phyloP scores from a whole-genome alignment of 176 grass and related monocot genomes.

The Rhynchospora pubera region DNA sequence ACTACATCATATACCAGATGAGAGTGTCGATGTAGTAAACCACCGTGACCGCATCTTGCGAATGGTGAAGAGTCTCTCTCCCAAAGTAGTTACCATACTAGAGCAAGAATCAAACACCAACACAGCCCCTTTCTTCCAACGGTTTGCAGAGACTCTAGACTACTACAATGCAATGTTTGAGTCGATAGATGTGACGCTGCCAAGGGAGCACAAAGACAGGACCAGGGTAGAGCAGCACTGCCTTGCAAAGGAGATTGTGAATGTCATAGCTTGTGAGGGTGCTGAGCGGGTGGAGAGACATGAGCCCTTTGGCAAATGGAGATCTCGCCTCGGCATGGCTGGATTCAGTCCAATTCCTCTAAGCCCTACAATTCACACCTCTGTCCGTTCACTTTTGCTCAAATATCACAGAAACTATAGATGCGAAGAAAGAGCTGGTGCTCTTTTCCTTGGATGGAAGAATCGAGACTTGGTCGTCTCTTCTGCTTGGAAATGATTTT shows the following conservation, averaged over 20 bases:
- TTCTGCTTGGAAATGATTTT: slow-evolving; percentile 21
- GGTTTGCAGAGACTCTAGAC: slow-evolving; percentile 74
- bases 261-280: slow-evolving; percentile 80
- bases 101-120: slow-evolving; percentile 95
- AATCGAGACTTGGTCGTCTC: slow-evolving; percentile 16
- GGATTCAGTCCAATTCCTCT: background rate
- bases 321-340: slow-evolving; percentile 17
- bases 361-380: background rate
- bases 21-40: slow-evolving; percentile 77
- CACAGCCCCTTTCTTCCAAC: slow-evolving; percentile 55
- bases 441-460: slow-evolving; percentile 22
- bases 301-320: slow-evolving; percentile 21
- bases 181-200: slow-evolving; percentile 71
- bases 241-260: slow-evolving; percentile 83
- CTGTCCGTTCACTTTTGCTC: slow-evolving; percentile 4
- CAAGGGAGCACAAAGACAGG: slow-evolving; percentile 54
- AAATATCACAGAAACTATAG: slow-evolving; percentile 7
- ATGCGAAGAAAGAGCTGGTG: slow-evolving; percentile 3
- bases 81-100: slow-evolving; percentile 79
- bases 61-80: slow-evolving; percentile 58
- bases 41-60: slow-evolving; percentile 72
- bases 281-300: slow-evolving; percentile 43
- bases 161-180: slow-evolving; percentile 90
- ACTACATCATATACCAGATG: slow-evolving; percentile 80
- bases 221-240: slow-evolving; percentile 90